Evolutionary conservation across 345 rosid genomes (phyloP).

Genomic region (Populus nigra): DNA sequence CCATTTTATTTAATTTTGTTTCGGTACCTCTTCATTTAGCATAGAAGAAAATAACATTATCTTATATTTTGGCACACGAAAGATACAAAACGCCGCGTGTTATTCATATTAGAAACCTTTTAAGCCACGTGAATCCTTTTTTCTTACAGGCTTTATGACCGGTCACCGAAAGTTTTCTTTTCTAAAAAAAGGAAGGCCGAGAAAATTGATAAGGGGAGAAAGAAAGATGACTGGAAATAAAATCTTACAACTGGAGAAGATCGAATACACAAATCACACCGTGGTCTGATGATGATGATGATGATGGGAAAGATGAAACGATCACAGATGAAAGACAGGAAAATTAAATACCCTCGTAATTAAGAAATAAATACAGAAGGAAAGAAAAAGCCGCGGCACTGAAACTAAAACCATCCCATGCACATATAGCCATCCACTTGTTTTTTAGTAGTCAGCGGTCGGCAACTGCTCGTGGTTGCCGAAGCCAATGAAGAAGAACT

Average conservation of each 20-base stretch:
- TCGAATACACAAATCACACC: constrained; percentile 23
- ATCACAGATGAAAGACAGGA: constrained; percentile 24
- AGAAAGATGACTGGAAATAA: background rate
- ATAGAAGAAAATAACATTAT: too few species aligned
- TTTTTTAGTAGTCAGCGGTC: constrained; percentile 61
- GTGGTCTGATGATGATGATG: background rate
- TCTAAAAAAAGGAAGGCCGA: too few species aligned
- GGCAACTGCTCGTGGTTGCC: constrained; percentile 64
- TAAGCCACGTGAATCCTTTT: too few species aligned
- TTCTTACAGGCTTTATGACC: too few species aligned
- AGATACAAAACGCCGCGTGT: too few species aligned
- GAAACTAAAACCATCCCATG: background rate
- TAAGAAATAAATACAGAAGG: constrained; percentile 13
- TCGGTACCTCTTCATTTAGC: too few species aligned
- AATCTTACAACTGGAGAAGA: constrained; percentile 12
- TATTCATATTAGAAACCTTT: too few species aligned
- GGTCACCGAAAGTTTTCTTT: too few species aligned
- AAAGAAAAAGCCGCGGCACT: constrained; percentile 12
- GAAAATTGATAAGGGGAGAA: background rate
- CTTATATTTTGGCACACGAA: too few species aligned
- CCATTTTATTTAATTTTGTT: too few species aligned
- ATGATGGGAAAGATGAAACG: constrained; percentile 13
- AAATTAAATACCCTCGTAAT: constrained; percentile 1
- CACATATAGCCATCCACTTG: background rate
- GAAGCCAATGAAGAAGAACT: constrained; percentile 55